These are phyloP conservation scores for Plectosphaerella cucumerina DNA, from an alignment of 2,329 filamentous ascomycete species.

Conservation along the genomic window DNA sequence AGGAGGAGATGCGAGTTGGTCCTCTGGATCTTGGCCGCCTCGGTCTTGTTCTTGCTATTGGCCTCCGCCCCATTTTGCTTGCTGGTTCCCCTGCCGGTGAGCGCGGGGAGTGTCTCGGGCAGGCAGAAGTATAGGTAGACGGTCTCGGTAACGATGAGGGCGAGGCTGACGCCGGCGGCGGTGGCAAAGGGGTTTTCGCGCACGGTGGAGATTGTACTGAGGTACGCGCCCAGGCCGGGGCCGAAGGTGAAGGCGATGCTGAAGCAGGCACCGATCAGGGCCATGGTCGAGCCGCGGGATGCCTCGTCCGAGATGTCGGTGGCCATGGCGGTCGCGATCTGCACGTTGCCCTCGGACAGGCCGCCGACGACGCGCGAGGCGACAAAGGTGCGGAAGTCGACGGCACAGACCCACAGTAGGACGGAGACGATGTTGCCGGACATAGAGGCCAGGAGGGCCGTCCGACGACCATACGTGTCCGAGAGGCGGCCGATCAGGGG, in stretches of 20 bases:
- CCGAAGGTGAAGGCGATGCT: constrained; percentile 97
- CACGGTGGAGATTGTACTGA: constrained; percentile 73
- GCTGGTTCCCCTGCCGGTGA: constrained; percentile 25
- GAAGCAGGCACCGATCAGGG: constrained; percentile 92
- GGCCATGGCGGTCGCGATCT: constrained; percentile 92
- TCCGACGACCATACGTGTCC: constrained; percentile 82
- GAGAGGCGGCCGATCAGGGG: constrained; percentile 87
- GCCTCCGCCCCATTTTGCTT: constrained; percentile 4
- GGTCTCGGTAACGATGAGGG: constrained; percentile 82
- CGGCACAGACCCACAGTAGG: constrained; percentile 87
- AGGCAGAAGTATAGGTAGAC: constrained; percentile 78
- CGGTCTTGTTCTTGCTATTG: constrained; percentile 11
- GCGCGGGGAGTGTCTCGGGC: constrained; percentile 77
- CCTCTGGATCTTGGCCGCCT: constrained; percentile 31
- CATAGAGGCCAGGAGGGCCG: constrained; percentile 88
- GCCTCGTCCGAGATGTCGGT: constrained; percentile 89
- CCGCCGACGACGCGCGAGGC: constrained; percentile 91
- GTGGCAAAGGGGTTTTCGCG: constrained; percentile 90
- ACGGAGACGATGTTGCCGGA: constrained; percentile 88
- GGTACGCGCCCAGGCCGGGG: constrained; percentile 82
- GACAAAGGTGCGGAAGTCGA: constrained; percentile 93
- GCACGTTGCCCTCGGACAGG: constrained; percentile 93
- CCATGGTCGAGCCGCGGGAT: constrained; percentile 87
- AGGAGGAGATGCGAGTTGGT: constrained; percentile 83
- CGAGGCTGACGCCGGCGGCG: constrained; percentile 82